Base-by-base conservation (phyloP, 352 stramenopile genomes). In the Phytophthora parvispora region DNA sequence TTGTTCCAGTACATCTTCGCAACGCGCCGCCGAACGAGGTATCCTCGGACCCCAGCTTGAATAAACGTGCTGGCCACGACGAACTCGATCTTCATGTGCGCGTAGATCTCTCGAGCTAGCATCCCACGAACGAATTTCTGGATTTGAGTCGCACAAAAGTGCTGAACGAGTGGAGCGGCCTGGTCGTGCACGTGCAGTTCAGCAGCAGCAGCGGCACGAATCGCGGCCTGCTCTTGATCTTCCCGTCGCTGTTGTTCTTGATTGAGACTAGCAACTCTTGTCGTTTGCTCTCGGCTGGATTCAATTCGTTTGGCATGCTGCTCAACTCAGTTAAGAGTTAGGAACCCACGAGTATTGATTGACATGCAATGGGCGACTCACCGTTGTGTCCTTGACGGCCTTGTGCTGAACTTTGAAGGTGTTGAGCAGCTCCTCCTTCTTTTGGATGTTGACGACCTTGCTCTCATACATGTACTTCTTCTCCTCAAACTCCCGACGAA, bases 41-140 rank as follows among this genome's bases (percentile, higher is more conserved):
- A 96, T 0, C 89, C 89, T 1, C 89, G 85, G 6, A 88, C 74
- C 2, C 72, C 81, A 0, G 89, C 80, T 40, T 97, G 86, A 52
- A 97, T 96, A 53, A 86, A 94, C 20, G 82, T 91, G 60, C 87
- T 94, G 27, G 83, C 75, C 32, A 94, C 80, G 36, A 82, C 84
- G 24, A 83, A 93, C 62, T 89, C 81, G 32, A 94, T 87, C 69
- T 84, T 84, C 48, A 93, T 74, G 31, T 60, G 72, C 15, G 74
- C 78, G 42, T 86, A 94, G 45, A 72, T 62, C 9, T 77, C 68
- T 18, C 90, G 80, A 13, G 87, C 85, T 34, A 95, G 55, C 67
- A 94, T 88, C 1, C 89, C 90, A 20, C 90, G 85, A 3, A 69
- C 82, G 6, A 93, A 72, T 28, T 87, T 89, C 64, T 97, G 89